phyloP scores from a whole-genome alignment of 345 rosid genomes.

The Salix purpurea region DNA sequence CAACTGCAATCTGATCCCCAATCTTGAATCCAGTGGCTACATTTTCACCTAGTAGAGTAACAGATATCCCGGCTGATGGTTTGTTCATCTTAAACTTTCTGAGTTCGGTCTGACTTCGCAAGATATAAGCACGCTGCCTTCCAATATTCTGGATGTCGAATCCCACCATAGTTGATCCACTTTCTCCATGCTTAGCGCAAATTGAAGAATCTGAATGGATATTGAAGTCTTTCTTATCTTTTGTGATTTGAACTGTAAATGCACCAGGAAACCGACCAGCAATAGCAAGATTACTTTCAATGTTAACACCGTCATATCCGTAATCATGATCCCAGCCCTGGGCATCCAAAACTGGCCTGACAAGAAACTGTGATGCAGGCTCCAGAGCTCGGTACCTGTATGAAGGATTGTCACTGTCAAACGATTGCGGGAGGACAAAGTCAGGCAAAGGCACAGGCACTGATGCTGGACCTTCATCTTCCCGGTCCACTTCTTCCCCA shows the following conservation, averaged over 20 bases:
- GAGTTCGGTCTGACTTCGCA: constrained; percentile 84
- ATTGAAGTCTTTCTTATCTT: constrained; percentile 93
- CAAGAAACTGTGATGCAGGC: constrained; percentile 74
- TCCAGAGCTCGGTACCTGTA: constrained; percentile 88
- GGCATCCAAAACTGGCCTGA: constrained; percentile 85
- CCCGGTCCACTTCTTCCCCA: constrained; percentile 72
- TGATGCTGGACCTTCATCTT: constrained; percentile 69
- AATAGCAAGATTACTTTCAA: constrained; percentile 67
- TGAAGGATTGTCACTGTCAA: constrained; percentile 79
- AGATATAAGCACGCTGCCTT: constrained; percentile 78
- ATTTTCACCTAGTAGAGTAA: constrained; percentile 82
- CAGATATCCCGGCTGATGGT: constrained; percentile 66
- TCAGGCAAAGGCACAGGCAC: constrained; percentile 89
- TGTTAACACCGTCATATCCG: constrained; percentile 89
- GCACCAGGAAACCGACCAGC: constrained; percentile 66
- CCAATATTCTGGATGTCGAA: constrained; percentile 95
- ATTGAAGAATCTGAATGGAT: constrained; percentile 89
- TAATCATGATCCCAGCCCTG: constrained; percentile 99
- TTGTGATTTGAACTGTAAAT: constrained; percentile 74
- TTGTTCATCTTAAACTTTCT: constrained; percentile 68
- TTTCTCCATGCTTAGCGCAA: constrained; percentile 73
- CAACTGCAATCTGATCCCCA: constrained; percentile 79
- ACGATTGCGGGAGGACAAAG: constrained; percentile 85
- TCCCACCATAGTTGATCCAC: constrained; percentile 87
- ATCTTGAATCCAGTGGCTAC: constrained; percentile 77